These are phyloP conservation scores for Albugo laibachii DNA, from an alignment of 352 stramenopile species.

Conservation along the genomic window DNA sequence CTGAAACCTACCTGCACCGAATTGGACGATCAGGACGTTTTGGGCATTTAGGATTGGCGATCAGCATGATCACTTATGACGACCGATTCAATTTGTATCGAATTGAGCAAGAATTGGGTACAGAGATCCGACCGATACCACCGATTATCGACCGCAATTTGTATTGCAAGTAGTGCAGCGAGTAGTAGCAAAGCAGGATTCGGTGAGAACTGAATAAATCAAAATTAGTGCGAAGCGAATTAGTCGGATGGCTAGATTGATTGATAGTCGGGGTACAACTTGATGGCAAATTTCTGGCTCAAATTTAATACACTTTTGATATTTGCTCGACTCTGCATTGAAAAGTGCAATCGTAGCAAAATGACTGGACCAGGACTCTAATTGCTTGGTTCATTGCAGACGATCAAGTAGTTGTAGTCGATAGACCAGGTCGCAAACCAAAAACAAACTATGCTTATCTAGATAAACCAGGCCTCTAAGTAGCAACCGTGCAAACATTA, in stretches of 20 bases:
- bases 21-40: constrained; percentile 97
- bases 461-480: too few species aligned
- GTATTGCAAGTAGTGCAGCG: constrained; percentile 84
- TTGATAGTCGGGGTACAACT: too few species aligned
- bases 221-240: background rate
- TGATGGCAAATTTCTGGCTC: too few species aligned
- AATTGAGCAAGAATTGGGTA: constrained; percentile 98
- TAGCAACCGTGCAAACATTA: too few species aligned
- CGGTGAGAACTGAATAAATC: background rate
- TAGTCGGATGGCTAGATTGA: background rate
- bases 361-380: background rate
- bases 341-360: background rate
- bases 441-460: too few species aligned
- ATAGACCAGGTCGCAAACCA: constrained; percentile 1
- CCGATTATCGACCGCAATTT: constrained; percentile 95
- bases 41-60: constrained; percentile 95
- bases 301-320: too few species aligned
- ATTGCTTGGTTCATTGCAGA: background rate
- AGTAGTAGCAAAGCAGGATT: background rate
- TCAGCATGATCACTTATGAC: constrained; percentile 99
- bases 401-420: background rate
- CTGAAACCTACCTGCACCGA: constrained; percentile 98
- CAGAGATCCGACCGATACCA: constrained; percentile 97
- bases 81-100: constrained; percentile 95
- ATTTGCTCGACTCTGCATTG: too few species aligned